Base-by-base conservation (phyloP, 2,329 filamentous ascomycete species). In the Penicillium digitatum region DNA sequence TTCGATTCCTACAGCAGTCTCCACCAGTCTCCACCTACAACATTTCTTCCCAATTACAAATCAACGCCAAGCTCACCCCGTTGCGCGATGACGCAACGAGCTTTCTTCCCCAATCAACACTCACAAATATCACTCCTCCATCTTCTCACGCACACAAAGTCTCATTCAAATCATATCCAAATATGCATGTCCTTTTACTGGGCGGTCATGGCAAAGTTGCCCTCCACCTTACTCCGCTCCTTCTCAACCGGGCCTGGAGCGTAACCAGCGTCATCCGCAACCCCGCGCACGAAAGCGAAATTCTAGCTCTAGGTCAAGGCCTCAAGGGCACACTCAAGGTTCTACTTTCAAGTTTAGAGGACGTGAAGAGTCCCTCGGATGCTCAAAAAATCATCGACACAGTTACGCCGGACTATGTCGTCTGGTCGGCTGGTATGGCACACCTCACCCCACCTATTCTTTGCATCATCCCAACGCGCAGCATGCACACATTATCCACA, bases 191-290 rank as follows among this genome's bases (percentile, higher is more conserved):
- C 56, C 84, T 92, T 57, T 74, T 94, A 62, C 82, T 94, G 59
- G 89, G 89, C 66, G 90, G 89, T 66, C 89, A 92, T 76, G 90
- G 90, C 75, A 90, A 91, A 70, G 74, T 94, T 56, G 83, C 89
- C 62, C 83, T 89, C 55, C 76, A 87, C 40, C 81, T 94, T 37
- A 94, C 89, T 9, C 88, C 87, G 1, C 80, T 92, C 56, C 84
- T 95, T 8, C 83, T 94, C 39, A 79, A 84, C 48, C 84, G 86
- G 61, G 83, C 83, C 32, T 93, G 89, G 87, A 83, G 83, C 61
- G 87, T 95, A 51, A 91, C 87, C 56, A 89, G 86, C 69, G 78
- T 94, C 57, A 87, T 95, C 70, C 87, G 90, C 65, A 82, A 85
- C 60, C 76, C 83, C n/a, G 83, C 85, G 0, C 89, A 94, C 62